Percentiles rank a stretch among this genome's conserved stretches.
Conservation (phyloP, 2,329 filamentous ascomycete species). For the Colletotrichum sublineola region DNA sequence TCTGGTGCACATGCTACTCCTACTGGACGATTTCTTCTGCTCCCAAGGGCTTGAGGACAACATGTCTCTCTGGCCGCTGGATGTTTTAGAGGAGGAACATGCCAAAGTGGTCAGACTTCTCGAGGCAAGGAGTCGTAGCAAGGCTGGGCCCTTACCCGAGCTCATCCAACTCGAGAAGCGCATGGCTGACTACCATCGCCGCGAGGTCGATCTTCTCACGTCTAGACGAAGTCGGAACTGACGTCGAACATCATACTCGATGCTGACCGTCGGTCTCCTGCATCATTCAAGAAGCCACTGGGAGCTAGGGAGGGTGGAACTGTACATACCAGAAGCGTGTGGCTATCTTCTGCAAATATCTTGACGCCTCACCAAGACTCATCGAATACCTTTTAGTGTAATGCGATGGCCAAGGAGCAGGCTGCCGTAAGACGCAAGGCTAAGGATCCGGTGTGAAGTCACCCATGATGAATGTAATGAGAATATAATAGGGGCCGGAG, state of each 20-base stretch:
- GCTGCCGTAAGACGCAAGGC: not conserved
- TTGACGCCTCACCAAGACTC: not conserved
- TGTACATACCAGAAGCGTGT: not conserved
- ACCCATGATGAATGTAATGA: too few species aligned
- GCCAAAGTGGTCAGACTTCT: constrained; percentile 26
- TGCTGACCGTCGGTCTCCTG: constrained; percentile 28
- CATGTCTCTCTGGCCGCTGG: constrained; percentile 31
- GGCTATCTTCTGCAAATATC: not conserved
- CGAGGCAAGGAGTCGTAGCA: constrained; percentile 22
- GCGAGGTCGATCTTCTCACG: constrained; percentile 28
- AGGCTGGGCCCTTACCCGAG: constrained; percentile 19
- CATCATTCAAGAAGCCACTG: constrained; percentile 12
- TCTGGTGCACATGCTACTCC: constrained; percentile 32
- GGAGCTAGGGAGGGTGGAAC: not conserved
- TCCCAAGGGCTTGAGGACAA: constrained; percentile 1
- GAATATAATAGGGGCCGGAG: too few species aligned
- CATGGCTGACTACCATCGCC: constrained; percentile 34
- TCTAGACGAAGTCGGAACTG: constrained; percentile 24
- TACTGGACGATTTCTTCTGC: constrained; percentile 33
- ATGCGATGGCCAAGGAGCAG: not conserved
- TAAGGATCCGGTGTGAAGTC: not conserved
- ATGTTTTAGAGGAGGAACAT: constrained; percentile 34
- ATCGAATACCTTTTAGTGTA: not conserved
- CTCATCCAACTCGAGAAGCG: constrained; percentile 29
- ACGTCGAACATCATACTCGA: constrained; percentile 11